Evolutionary conservation across 2,329 filamentous ascomycete genomes (phyloP), one percentile per base, ranked within the genome.

Genomic region (Ampelomyces quisqualis): DNA sequence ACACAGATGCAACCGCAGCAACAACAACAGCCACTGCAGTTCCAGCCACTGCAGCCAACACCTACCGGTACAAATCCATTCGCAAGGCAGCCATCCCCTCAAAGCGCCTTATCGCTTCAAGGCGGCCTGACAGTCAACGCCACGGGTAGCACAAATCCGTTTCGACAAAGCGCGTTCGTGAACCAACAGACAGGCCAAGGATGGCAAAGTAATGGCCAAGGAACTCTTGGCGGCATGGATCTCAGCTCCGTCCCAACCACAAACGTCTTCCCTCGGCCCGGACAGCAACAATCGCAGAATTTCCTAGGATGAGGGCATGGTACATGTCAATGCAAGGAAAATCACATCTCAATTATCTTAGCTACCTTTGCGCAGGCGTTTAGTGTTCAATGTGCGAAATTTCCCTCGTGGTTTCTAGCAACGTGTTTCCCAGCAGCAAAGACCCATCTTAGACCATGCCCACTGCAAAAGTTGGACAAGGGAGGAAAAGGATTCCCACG

Each of bases 111-210:
- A 18, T 60, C 53, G 18, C 58, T 53, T 28, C 61, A 56, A 31
- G 58, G 59, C 7, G 61, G 60, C 31, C 77, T 34, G 71, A 78
- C 78, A 38, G 81, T 89, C 2, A 89, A 91, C 59, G 79, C 85
- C 1, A 96, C 90, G 0, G 90, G 90, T 7, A 89, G 81, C 59
- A 96, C 90, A 2, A 98, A 98, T 60, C 93, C 93, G 1, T 97
- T 97, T 77, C 81, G 93, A 11, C 90, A 97, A 63, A 88, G 86
- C 31, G 82, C 85, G 3, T 95, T 96, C 66, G 84, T 95, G 37
- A 93, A 95, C 62, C 90, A 95, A 60, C 77, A 83, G 49, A 95
- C 90, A 0, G 90, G 91, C 1, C 78, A 88, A 67, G 88, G 88
- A 2, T 97, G 93, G 89, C 90, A 96, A 66, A 79, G 85, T 49